Conservation (phyloP, 106 monocot genomes). For the Allium fistulosum region DNA sequence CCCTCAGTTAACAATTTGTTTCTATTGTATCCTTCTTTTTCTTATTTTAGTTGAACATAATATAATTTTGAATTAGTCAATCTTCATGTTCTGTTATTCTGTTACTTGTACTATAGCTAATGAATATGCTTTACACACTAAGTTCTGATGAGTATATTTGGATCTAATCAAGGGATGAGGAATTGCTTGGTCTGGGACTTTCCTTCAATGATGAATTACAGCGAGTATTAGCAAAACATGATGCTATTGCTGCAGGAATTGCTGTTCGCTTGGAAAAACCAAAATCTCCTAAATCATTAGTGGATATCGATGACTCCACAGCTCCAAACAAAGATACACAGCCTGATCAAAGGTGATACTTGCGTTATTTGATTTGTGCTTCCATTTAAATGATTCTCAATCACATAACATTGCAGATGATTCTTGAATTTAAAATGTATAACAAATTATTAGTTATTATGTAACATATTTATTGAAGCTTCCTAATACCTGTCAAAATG, state of each 20-base stretch:
- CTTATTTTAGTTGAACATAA: background rate
- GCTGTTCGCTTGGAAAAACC: conserved; percentile 55
- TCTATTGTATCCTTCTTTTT: conserved; percentile 1
- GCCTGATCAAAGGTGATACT: conserved; percentile 26
- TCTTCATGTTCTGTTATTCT: background rate
- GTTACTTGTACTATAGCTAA: background rate
- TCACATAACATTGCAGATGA: too few species aligned
- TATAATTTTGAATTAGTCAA: background rate
- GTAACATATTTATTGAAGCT: too few species aligned
- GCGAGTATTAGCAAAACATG: conserved; percentile 74
- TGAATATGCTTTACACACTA: too few species aligned
- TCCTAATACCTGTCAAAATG: too few species aligned
- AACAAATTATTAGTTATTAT: too few species aligned
- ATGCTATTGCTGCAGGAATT: conserved; percentile 84
- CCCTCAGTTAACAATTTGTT: background rate
- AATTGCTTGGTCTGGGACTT: conserved; percentile 65
- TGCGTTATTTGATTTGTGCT: background rate
- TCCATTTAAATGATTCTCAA: background rate
- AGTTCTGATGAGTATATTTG: too few species aligned
- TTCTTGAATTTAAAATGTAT: too few species aligned
- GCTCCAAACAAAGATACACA: conserved; percentile 10
- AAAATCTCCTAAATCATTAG: conserved; percentile 37
- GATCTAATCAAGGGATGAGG: conserved; percentile 58
- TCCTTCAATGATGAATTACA: conserved; percentile 94
- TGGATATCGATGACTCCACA: conserved; percentile 31